phyloP scores from a whole-genome alignment of 2,329 filamentous ascomycete genomes.

The Aspergillus ustus region DNA sequence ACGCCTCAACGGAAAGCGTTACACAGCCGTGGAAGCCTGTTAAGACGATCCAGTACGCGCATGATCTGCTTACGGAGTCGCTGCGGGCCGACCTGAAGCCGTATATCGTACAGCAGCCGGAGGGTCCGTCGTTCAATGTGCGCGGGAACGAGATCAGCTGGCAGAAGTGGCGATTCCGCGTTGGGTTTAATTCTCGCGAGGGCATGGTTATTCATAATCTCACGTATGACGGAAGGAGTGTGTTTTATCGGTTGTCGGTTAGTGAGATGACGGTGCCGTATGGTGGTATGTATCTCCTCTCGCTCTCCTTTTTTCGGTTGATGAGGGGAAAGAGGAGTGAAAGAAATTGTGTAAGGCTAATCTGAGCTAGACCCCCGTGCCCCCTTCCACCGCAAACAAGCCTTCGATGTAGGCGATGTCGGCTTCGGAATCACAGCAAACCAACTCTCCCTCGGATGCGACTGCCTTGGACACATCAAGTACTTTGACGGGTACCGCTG shows the following conservation, averaged over 20 bases:
- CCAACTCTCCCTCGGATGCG: constrained; percentile 71
- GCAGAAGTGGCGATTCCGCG: constrained; percentile 69
- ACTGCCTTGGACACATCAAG: constrained; percentile 72
- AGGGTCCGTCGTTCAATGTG: constrained; percentile 66
- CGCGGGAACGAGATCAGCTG: constrained; percentile 63
- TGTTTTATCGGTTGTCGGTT: constrained; percentile 70
- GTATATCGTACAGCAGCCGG: constrained; percentile 66
- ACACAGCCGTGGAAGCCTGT: constrained; percentile 62
- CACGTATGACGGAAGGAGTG: constrained; percentile 63
- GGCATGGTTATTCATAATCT: constrained; percentile 72
- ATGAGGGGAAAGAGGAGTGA: neutral
- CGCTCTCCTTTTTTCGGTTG: too few relatives aligned
- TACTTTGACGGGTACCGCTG: constrained; percentile 66
- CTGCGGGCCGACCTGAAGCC: constrained; percentile 69
- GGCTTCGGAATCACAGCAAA: constrained; percentile 71
- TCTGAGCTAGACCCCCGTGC: constrained; percentile 61
- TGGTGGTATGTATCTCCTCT: constrained; percentile 36
- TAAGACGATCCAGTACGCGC: constrained; percentile 57
- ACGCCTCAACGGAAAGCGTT: constrained; percentile 60
- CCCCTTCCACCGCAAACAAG: constrained; percentile 72
- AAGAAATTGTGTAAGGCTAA: neutral
- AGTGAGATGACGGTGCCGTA: constrained; percentile 67
- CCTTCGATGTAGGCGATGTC: constrained; percentile 72
- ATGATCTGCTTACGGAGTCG: constrained; percentile 69
- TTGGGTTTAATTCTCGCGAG: constrained; percentile 67